Evolutionary conservation across 2,329 filamentous ascomycete genomes (phyloP), one percentile per base, ranked within the genome.

Genomic region (Clonostachys rhizophaga): DNA sequence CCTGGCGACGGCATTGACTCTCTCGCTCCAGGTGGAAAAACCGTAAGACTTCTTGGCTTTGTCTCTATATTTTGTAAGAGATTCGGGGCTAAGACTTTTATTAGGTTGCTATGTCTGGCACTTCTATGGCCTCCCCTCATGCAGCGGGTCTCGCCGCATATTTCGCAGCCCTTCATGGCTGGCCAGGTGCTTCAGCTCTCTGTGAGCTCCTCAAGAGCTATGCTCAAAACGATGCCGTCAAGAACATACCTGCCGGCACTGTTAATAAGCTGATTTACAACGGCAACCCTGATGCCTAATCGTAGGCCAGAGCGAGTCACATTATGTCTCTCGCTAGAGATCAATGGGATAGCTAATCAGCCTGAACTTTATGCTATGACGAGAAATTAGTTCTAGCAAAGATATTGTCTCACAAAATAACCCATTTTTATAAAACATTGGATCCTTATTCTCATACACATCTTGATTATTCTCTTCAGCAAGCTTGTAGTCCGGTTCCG

Each of bases 1-100:
- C 94, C 94, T 51, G 94, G 94, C 64, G 81, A 96, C 62, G 96
- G 91, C 85, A 96, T 99, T 62, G 83, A 89, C 60, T 99, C 94
- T 55, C 24, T 30, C 24, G 24, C 24, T 30, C 24, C 24, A 30
- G 24, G 24, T 30, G 20, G 36, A 8, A n/a, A n/a, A 18, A 39
- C 36, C n/a, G 36, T 39, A 39, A 39, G 36, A 14, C 16, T 17
- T 14, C 6, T 17, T 9, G 14, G 3, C 36, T 39, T 39, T 17
- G 11, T 39, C 10, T 39, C 7, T 9, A 8, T 9, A 30, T 39
- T 3, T 39, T 3, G 14, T 3, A 7, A 39, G 14, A 39, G 14
- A n/a, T 39, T 7, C 10, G 36, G 14, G 12, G 8, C 36, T 39
- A 18, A 39, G 16, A n/a, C 12, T 3, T n/a, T 34, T 9, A 10